Base-by-base conservation (phyloP, 225 moss, liverwort and hornwort species). In the Lunularia cruciata region DNA sequence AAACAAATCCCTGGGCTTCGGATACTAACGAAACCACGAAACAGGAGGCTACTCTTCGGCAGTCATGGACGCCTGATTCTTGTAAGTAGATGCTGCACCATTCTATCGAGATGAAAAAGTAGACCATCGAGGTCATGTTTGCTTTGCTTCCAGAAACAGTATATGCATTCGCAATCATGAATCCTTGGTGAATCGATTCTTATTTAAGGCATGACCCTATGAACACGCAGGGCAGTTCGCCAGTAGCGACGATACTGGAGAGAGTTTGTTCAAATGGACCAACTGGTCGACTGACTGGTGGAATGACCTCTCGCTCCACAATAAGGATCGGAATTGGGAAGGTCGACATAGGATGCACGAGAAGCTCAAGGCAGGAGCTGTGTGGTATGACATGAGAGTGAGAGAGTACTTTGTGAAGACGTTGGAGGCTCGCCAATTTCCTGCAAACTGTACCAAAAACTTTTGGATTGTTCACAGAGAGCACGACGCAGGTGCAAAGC, bases 381-480 rank as follows among this genome's bases (percentile, higher is more conserved):
- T 78, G 2, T 68, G 61, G 68, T 78, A 62, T 57, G 77, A 78
- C 62, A 51, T 57, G 40, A 27, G 23, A 18, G 57, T 72, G 43
- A 65, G 47, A 47, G 33, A 72, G 15, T 43, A 43, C 49, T 73
- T 78, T 10, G 54, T 47, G 4, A 37, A 60, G 0, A 78, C 38
- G 32, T 46, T 68, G 69, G 68, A 78, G 34, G 20, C 26, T 19
- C 47, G 47, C 28, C 77, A 78, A 25, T 72, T 72, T 25, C 72
- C 77, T 0, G 10, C 37, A 35, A 36, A 73, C 68, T 78, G 77
- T 54, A 72, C 72, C 46, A 14, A 46, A 46, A 72, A 54, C 31
- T 67, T 66, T 48, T 72, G 72, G 72, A 28, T 78, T 35, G 72
- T 70, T 38, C 72, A 78, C 53, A 52, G 67, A 14, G 72, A 67